phyloP scores from a whole-genome alignment of 208 protist species.

The Naegleria gruberi region DNA sequence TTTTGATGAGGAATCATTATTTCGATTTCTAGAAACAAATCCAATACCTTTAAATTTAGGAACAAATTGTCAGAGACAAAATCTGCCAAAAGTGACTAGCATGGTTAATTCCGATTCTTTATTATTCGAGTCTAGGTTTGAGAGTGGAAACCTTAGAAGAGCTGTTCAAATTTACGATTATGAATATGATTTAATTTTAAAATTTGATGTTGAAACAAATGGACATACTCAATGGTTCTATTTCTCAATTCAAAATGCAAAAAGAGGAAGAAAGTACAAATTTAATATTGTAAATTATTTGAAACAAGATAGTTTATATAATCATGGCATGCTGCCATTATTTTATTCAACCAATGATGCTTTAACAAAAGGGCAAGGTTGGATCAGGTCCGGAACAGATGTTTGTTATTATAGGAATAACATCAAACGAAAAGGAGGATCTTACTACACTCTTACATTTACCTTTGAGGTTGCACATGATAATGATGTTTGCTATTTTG shows the following conservation, averaged over 20 bases:
- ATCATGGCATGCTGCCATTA: conserved; percentile 81
- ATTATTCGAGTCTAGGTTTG: conserved; percentile 79
- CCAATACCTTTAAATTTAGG: neutral
- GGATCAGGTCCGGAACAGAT: conserved; percentile 41
- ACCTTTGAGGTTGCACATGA: conserved; percentile 60
- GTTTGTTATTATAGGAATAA: conserved; percentile 51
- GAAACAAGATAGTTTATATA: conserved; percentile 83
- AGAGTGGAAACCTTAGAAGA: conserved; percentile 83
- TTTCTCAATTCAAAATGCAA: conserved; percentile 67
- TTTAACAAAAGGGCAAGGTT: conserved; percentile 34
- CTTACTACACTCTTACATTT: conserved; percentile 84
- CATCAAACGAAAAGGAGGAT: conserved; percentile 15
- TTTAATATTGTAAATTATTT: conserved; percentile 95
- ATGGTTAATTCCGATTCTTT: conserved; percentile 31
- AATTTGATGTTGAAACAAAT: conserved; percentile 80
- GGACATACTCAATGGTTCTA: conserved; percentile 94
- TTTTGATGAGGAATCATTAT: neutral
- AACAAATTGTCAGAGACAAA: neutral
- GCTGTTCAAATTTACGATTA: conserved; percentile 63
- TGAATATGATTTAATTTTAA: conserved; percentile 88
- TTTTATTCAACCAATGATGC: conserved; percentile 58
- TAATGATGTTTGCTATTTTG: conserved; percentile 72
- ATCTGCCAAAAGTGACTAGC: neutral
- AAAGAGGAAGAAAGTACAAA: conserved; percentile 60
- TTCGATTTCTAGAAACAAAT: neutral